Base-by-base conservation (phyloP, 176 grass and related monocot species). In the Chrysopogon serrulatus region DNA sequence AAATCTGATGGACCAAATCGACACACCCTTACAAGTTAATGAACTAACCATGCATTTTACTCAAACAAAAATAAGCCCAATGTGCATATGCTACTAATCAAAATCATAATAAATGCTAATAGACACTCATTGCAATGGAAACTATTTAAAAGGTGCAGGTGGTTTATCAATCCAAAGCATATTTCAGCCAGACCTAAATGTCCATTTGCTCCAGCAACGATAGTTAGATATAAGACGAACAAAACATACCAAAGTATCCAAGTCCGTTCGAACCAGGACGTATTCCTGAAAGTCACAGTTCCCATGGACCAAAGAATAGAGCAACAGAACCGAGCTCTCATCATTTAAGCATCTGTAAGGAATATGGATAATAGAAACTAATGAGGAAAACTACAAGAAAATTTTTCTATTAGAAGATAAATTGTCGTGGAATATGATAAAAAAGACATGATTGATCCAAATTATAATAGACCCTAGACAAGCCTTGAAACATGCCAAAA, bases 241-340 rank as follows among this genome's bases (percentile, higher is more conserved):
- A 66, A 64, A 78, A 62, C 84, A 49, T 99, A 99, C 96, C 93
- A 99, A 86, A 40, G 91, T 99, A 90, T 99, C 96, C 83, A 99
- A 86, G 86, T 99, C 96, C 78, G 96, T 99, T 81, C 96, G 96
- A 80, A 99, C 96, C 75, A 99, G 82, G 89, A 93, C 91, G 63
- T 99, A 99, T 74, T 99, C 96, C 42, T 96, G 87, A 89, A 99
- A 99, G 79, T 99, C 90, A 69, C 86, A 91, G 73, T 99, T 99
- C 79, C 93, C 96, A 90, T 96, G 93, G 51, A 96, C 93, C 82
- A 99, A 88, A 21, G 91, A 99, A 90, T 99, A 99, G 36, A 99
- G 93, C 42, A 99, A 87, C 10, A 99, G 65, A 64, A 99, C 91
- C 28, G 96, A 89, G 54, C 78, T 90, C 87, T 99, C 96, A 49